Percentiles rank a stretch among this genome's conserved stretches.
These are phyloP conservation scores for Chalaropsis thielavioides DNA, from an alignment of 2,329 filamentous ascomycete genomes.

Conservation along the genomic window DNA sequence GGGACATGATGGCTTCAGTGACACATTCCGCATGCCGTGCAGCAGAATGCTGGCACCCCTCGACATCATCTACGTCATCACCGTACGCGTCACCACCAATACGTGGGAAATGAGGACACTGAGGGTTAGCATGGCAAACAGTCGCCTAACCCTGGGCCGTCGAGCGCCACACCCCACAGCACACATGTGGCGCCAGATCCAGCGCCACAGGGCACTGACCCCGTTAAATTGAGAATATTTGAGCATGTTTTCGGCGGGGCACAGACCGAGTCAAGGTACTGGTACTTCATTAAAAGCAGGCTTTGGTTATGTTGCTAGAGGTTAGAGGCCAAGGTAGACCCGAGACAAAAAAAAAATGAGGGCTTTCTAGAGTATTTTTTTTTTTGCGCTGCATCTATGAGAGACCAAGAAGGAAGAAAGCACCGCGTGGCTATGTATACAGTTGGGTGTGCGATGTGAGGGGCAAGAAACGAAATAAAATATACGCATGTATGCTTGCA, in stretches of 20 bases:
- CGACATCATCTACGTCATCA: no score
- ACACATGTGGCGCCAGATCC: background rate
- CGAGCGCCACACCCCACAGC: background rate
- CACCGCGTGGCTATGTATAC: background rate
- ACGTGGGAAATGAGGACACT: no score
- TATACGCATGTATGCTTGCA: background rate
- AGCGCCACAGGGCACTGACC: background rate
- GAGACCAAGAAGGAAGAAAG: background rate
- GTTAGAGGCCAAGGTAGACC: background rate
- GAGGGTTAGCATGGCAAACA: no score
- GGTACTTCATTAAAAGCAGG: slow-evolving; percentile 22
- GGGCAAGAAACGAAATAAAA: background rate
- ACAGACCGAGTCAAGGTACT: slow-evolving; percentile 23
- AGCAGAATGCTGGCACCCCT: no score
- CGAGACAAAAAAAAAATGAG: background rate
- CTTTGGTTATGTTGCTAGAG: background rate
- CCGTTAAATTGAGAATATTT: slow-evolving; percentile 32
- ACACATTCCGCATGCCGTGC: no score
- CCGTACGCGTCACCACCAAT: no score
- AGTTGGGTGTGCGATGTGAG: background rate
- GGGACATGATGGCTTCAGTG: no score
- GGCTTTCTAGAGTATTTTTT: background rate
- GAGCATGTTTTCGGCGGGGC: slow-evolving; percentile 33
- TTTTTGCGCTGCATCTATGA: background rate
- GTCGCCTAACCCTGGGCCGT: no score